These are phyloP conservation scores for Cytospora schulzeri DNA, from an alignment of 2,329 filamentous ascomycete genomes.

Conservation along the genomic window DNA sequence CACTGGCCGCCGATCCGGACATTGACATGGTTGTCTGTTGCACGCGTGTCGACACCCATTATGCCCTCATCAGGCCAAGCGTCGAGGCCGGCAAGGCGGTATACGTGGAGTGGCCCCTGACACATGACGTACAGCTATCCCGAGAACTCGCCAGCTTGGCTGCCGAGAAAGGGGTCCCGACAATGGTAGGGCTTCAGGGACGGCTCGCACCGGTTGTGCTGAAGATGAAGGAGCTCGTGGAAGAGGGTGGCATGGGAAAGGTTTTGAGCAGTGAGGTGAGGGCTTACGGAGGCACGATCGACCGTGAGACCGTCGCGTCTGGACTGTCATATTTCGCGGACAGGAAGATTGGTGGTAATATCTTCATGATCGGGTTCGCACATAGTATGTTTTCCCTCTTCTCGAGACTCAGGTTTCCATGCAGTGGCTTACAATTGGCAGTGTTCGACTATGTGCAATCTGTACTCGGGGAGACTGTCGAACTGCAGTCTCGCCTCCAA, in stretches of 20 bases:
- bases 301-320: slow-evolving; percentile 37
- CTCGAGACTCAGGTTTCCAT: slow-evolving; percentile 27
- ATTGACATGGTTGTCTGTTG: slow-evolving; percentile 58
- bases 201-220: slow-evolving; percentile 46
- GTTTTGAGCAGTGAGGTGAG: slow-evolving; percentile 53
- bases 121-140: slow-evolving; percentile 44
- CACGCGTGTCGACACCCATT: slow-evolving; percentile 58
- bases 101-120: slow-evolving; percentile 62
- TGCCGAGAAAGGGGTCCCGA: slow-evolving; percentile 32
- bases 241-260: slow-evolving; percentile 50
- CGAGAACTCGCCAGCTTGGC: slow-evolving; percentile 44
- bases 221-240: slow-evolving; percentile 49
- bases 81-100: slow-evolving; percentile 54
- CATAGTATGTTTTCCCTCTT: slow-evolving; percentile 43
- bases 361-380: slow-evolving; percentile 45
- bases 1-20: slow-evolving; percentile 50
- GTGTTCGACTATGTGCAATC: slow-evolving; percentile 50
- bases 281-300: slow-evolving; percentile 41
- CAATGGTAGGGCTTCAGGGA: slow-evolving; percentile 56
- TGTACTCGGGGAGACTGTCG: slow-evolving; percentile 48
- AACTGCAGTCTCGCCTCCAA: slow-evolving; percentile 44
- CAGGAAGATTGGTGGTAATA: slow-evolving; percentile 49
- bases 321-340: slow-evolving; percentile 52
- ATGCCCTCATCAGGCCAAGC: slow-evolving; percentile 46
- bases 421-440: slow-evolving; percentile 33